These are phyloP conservation scores for Aspergillus fumigatus DNA, from an alignment of 2,329 filamentous ascomycete species.

Conservation along the genomic window DNA sequence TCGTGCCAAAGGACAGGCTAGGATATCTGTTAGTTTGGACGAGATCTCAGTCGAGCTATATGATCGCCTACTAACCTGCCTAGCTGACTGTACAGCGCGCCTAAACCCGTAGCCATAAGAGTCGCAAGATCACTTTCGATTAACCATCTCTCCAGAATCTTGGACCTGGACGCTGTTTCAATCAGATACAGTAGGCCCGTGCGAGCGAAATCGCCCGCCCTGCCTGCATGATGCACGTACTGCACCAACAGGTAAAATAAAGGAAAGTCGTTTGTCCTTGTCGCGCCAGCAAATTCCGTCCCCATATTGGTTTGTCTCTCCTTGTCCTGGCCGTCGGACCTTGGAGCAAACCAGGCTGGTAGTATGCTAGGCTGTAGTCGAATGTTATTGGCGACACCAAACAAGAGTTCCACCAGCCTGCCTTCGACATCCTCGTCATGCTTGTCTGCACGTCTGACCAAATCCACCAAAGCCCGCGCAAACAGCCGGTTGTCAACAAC, in stretches of 20 bases:
- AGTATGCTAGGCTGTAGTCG: slow-evolving; percentile 81
- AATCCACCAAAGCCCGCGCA: slow-evolving; percentile 78
- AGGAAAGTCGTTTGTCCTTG: slow-evolving; percentile 88
- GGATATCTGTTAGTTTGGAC: slow-evolving; percentile 41
- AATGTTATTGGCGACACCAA: slow-evolving; percentile 96
- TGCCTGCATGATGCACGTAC: slow-evolving; percentile 92
- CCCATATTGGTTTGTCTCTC: slow-evolving; percentile 45
- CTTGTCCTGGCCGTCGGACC: slow-evolving; percentile 37
- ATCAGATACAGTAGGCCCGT: slow-evolving; percentile 95
- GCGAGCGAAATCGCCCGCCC: slow-evolving; percentile 90
- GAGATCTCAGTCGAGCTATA: slow-evolving; percentile 44
- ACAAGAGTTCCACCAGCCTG: slow-evolving; percentile 85
- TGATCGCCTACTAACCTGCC: slow-evolving; percentile 46
- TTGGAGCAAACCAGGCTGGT: slow-evolving; percentile 81
- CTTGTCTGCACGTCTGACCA: slow-evolving; percentile 66
- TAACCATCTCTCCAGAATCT: slow-evolving; percentile 86
- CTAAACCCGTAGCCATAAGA: slow-evolving; percentile 91
- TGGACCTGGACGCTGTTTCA: slow-evolving; percentile 80
- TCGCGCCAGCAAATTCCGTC: slow-evolving; percentile 74
- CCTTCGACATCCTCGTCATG: slow-evolving; percentile 78
- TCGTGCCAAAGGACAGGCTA: slow-evolving; percentile 78
- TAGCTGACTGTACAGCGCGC: slow-evolving; percentile 68
- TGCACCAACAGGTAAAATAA: slow-evolving; percentile 94
- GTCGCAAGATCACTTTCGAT: slow-evolving; percentile 95
- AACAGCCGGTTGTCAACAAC: slow-evolving; percentile 85